phyloP scores from a whole-genome alignment of 805 yeast genomes.

The Wickerhamiella alocasiicola region DNA sequence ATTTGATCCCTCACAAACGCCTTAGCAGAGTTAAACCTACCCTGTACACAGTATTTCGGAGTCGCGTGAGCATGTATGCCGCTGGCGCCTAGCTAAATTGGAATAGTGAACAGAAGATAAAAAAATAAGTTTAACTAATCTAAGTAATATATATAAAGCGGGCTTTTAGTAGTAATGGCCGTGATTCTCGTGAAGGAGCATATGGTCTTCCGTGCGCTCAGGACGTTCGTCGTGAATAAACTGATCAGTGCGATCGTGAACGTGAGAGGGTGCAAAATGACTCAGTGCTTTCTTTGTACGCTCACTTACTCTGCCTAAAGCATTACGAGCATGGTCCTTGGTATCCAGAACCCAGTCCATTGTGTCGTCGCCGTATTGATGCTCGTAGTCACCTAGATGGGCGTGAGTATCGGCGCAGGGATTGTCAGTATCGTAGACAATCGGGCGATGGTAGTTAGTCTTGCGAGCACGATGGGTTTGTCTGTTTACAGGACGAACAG shows the following conservation, averaged over 20 bases:
- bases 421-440: neutral
- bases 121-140: no score
- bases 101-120: no score
- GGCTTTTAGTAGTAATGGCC: slow-evolving; percentile 4
- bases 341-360: slow-evolving; percentile 10
- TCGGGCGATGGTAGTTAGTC: neutral
- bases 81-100: no score
- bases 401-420: neutral
- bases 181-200: slow-evolving; percentile 9
- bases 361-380: slow-evolving; percentile 9
- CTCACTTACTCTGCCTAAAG: neutral
- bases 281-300: slow-evolving; percentile 6
- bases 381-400: slow-evolving; percentile 6
- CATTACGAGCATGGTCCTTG: slow-evolving; percentile 9
- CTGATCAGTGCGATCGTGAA: slow-evolving; percentile 10
- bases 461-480: no score
- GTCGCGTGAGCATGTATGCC: no score
- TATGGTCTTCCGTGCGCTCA: slow-evolving; percentile 8
- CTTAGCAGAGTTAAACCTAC: no score
- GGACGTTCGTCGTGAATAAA: slow-evolving; percentile 11
- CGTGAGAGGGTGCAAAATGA: slow-evolving; percentile 7
- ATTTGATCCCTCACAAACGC: no score
- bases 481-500: neutral
- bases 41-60: no score
- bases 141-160: no score